phyloP scores from a whole-genome alignment of 202 grass and related monocot species.

The Setaria viridis region DNA sequence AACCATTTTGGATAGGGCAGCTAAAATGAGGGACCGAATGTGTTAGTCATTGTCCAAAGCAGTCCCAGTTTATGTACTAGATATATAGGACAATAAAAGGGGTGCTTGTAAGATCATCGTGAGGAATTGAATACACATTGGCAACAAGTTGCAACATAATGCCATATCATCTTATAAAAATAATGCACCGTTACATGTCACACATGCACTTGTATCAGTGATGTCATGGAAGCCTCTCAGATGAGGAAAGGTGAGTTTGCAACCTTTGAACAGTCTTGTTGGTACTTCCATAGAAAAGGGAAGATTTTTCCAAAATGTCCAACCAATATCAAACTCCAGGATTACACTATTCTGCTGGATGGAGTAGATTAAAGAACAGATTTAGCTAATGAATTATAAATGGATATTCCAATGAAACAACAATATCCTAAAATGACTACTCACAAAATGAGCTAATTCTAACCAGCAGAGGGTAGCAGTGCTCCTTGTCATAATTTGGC shows the following conservation, averaged over 20 bases:
- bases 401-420: constrained; percentile 33
- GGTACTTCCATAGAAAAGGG: constrained; percentile 7
- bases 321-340: constrained; percentile 2
- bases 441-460: constrained; percentile 47
- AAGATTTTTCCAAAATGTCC: background rate
- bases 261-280: background rate
- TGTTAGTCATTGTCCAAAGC: too few species aligned
- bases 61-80: too few species aligned
- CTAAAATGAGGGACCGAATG: too few species aligned
- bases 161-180: background rate
- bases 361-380: background rate
- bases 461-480: constrained; percentile 84
- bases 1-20: too few species aligned
- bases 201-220: background rate
- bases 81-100: too few species aligned
- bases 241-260: background rate
- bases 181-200: background rate
- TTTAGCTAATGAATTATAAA: constrained; percentile 29
- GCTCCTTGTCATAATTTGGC: constrained; percentile 81
- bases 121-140: background rate
- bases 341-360: background rate
- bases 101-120: background rate
- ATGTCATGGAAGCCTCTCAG: background rate
- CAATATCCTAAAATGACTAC: constrained; percentile 24
- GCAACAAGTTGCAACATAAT: background rate